These are phyloP conservation scores for Paramecium octaurelia DNA, from an alignment of 73 alveolate genomes.

Conservation along the genomic window DNA sequence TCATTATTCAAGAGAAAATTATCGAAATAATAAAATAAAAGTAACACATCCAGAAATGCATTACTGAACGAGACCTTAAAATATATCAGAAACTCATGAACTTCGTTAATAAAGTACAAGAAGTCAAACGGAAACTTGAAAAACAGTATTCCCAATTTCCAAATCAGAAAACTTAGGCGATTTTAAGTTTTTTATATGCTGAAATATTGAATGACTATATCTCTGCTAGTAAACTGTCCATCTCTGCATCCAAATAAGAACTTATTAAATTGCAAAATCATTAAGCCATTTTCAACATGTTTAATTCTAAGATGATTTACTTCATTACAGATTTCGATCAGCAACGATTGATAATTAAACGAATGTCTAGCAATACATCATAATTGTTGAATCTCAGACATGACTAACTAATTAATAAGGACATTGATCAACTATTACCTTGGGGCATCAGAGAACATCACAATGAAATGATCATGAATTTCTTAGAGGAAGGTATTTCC, in stretches of 20 bases:
- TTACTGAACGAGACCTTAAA: background rate
- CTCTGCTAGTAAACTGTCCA: background rate
- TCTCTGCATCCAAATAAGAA: background rate
- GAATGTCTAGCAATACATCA: background rate
- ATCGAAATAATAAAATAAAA: background rate
- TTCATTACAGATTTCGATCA: background rate
- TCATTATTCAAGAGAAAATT: background rate
- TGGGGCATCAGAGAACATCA: background rate
- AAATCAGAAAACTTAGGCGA: background rate
- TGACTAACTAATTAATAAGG: background rate
- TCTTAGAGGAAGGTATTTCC: background rate
- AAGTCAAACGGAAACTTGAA: background rate
- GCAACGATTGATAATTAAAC: background rate
- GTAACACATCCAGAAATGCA: background rate
- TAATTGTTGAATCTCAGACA: background rate
- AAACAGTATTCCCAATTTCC: background rate
- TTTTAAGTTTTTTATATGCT: background rate
- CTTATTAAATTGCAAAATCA: background rate
- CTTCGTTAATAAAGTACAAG: background rate
- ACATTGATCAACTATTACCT: background rate
- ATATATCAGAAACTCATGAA: background rate
- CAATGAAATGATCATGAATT: background rate
- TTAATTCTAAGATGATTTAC: background rate
- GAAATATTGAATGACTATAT: background rate
- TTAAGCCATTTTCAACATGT: background rate